A percentile compares a stretch with the other conserved stretches of the same genome.
Evolutionary conservation across 78 protist genomes (phyloP).

Genomic region (Capsaspora owczarzaki): DNA sequence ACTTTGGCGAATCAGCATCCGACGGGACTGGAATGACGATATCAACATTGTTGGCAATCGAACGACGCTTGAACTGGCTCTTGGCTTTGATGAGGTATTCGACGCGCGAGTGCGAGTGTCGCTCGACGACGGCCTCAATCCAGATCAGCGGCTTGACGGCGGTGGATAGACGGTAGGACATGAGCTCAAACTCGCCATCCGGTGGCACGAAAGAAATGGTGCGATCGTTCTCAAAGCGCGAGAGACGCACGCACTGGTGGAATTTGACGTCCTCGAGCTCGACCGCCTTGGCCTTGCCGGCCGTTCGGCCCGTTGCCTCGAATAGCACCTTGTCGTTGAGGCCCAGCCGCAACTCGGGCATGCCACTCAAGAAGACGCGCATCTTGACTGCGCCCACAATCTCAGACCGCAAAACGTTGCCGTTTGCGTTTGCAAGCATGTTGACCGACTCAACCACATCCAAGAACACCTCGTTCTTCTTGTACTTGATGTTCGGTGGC

Average conservation of each 20-base stretch:
- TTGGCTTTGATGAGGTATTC: conserved; percentile 89
- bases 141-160: conserved; percentile 88
- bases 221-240: conserved; percentile 81
- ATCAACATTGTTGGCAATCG: too few relatives aligned
- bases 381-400: conserved; percentile 83
- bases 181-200: conserved; percentile 97
- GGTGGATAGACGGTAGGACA: conserved; percentile 80
- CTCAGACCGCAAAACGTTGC: conserved; percentile 81
- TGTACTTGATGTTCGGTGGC: conserved; percentile 81
- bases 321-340: conserved; percentile 87
- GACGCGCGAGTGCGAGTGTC: conserved; percentile 75
- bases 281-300: not conserved
- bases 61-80: too few relatives aligned
- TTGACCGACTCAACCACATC: conserved; percentile 85
- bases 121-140: conserved; percentile 79
- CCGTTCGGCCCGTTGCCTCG: not conserved
- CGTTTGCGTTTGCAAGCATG: conserved; percentile 58
- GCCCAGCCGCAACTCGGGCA: conserved; percentile 98
- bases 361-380: conserved; percentile 85
- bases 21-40: too few relatives aligned
- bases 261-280: conserved; percentile 87
- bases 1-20: too few relatives aligned
- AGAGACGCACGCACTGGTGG: conserved; percentile 96
- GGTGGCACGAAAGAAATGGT: conserved; percentile 95
- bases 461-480: conserved; percentile 90